A percentile compares a stretch with the other conserved stretches of the same genome.
phyloP scores from a whole-genome alignment of 768 basidiomycete genomes.

The Amanita rimosa region DNA sequence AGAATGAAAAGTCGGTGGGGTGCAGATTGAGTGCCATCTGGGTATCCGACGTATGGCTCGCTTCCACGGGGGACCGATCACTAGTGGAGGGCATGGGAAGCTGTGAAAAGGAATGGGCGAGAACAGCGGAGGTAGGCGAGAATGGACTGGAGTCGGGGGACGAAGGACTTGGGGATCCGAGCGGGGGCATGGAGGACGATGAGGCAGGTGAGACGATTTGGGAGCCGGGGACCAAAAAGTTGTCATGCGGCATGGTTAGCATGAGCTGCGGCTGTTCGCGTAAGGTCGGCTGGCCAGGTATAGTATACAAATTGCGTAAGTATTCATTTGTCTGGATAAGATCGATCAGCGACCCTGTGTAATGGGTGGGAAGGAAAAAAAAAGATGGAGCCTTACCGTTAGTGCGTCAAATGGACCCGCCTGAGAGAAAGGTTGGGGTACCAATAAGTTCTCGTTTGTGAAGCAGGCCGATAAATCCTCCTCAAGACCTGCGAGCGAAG shows the following conservation, averaged over 20 bases:
- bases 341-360: not conserved
- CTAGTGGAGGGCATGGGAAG: constrained; percentile 12
- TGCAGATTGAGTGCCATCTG: constrained; percentile 14
- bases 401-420: constrained; percentile 33
- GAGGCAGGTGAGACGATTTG: constrained; percentile 41
- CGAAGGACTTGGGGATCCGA: constrained; percentile 37
- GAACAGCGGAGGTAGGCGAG: constrained; percentile 29
- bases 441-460: constrained; percentile 30
- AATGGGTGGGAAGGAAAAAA: too few species aligned
- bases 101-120: constrained; percentile 17
- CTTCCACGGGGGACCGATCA: constrained; percentile 15
- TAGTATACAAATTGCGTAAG: constrained; percentile 36
- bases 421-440: constrained; percentile 21
- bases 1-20: constrained; percentile 24
- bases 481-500: constrained; percentile 30
- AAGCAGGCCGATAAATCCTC: constrained; percentile 42
- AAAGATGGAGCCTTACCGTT: constrained; percentile 20
- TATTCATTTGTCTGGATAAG: constrained; percentile 33
- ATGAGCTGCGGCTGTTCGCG: constrained; percentile 18
- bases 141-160: constrained; percentile 39
- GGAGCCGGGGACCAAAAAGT: constrained; percentile 27
- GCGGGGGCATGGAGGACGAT: constrained; percentile 17
- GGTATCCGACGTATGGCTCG: not conserved
- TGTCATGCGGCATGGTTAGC: constrained; percentile 30
- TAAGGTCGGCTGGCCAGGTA: constrained; percentile 10